Evolutionary conservation across 225 moss, liverwort and hornwort genomes (phyloP).

Genomic region (Pleurozium schreberi): DNA sequence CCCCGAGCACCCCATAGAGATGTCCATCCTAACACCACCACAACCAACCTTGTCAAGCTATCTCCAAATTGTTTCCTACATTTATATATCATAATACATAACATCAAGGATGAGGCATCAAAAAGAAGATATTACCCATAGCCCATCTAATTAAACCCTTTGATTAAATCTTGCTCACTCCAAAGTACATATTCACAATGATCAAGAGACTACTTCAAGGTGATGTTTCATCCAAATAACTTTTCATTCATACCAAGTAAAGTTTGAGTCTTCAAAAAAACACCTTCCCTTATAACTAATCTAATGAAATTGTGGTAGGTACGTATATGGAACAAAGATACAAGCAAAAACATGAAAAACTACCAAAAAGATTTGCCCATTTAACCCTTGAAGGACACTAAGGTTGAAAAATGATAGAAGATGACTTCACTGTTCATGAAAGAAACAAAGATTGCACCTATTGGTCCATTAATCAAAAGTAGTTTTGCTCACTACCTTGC

Average conservation of each 20-base stretch:
- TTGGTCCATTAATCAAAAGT: background rate
- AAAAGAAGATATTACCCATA: background rate
- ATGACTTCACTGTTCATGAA: background rate
- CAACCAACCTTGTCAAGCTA: background rate
- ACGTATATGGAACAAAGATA: no score
- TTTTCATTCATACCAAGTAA: background rate
- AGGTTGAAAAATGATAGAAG: fast-evolving
- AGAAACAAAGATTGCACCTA: background rate
- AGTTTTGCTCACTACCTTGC: background rate
- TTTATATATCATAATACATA: background rate
- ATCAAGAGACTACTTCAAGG: background rate
- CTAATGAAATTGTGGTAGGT: background rate
- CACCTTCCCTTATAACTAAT: background rate
- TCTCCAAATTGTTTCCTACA: background rate
- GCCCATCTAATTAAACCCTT: background rate
- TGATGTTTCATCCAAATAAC: background rate
- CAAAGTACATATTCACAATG: background rate
- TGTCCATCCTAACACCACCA: slow-evolving; percentile 24
- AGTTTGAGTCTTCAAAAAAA: background rate
- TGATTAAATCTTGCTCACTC: no score
- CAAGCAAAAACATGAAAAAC: background rate
- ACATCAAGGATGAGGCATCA: background rate
- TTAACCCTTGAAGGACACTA: background rate
- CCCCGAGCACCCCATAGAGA: slow-evolving; percentile 60
- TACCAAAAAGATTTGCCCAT: background rate